Evolutionary conservation across 169 alveolate genomes (phyloP).

Genomic region (Eimeria praecox): DNA sequence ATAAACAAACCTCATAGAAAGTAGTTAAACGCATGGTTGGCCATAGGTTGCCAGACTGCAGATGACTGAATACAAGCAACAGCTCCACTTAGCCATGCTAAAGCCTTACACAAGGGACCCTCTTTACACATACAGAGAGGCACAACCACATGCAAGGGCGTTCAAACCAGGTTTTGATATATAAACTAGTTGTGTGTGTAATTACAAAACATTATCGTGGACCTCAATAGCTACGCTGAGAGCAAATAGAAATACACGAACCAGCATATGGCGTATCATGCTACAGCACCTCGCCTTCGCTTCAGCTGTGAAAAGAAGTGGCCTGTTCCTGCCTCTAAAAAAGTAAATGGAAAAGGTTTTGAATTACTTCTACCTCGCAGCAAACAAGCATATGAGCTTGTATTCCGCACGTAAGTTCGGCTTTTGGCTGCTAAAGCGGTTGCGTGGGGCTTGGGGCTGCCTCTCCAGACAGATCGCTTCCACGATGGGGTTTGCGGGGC

Average conservation of each 20-base stretch:
- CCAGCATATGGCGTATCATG: neutral
- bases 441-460: conserved; percentile 73
- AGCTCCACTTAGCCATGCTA: no score
- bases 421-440: neutral
- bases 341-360: neutral
- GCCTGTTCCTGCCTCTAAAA: neutral
- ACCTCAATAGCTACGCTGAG: neutral
- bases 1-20: no score
- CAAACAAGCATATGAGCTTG: neutral
- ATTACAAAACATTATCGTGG: neutral
- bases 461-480: conserved; percentile 21
- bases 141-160: no score
- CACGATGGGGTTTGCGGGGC: conserved; percentile 51
- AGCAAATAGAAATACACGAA: neutral
- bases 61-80: no score
- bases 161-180: no score
- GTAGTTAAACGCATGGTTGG: no score
- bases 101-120: no score
- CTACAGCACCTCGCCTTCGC: neutral
- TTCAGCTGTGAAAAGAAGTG: neutral
- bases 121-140: no score
- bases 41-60: no score
- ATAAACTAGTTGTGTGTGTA: no score
- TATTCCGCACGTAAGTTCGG: neutral
- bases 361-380: neutral